Evolutionary conservation across 208 protist species (phyloP).

Genomic region (Leishmania aethiopica): DNA sequence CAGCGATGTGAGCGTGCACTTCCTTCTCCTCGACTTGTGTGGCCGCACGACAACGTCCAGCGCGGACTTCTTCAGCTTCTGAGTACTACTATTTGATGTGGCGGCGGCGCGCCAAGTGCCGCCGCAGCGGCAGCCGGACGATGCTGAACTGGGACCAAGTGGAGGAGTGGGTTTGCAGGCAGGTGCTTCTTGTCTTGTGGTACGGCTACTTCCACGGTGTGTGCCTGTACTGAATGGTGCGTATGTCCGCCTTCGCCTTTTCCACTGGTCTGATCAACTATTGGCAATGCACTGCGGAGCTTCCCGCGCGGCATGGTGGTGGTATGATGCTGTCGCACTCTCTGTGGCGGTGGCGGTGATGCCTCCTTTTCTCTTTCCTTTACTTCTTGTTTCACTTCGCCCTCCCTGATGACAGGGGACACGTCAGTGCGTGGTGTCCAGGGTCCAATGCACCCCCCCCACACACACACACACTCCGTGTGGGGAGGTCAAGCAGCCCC

Average conservation of each 20-base stretch:
- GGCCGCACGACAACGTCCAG: slow-evolving; percentile 38
- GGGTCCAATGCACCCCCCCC: not conserved
- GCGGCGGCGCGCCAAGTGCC: slow-evolving; percentile 21
- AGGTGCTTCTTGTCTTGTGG: slow-evolving; percentile 86
- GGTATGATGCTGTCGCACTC: slow-evolving; percentile 44
- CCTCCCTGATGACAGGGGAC: slow-evolving; percentile 54
- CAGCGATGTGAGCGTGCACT: slow-evolving; percentile 33
- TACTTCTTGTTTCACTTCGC: too few species aligned
- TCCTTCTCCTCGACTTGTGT: slow-evolving; percentile 22
- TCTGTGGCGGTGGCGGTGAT: slow-evolving; percentile 86
- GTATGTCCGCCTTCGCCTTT: slow-evolving; percentile 92
- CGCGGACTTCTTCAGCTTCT: slow-evolving; percentile 38
- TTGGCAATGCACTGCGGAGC: slow-evolving; percentile 77
- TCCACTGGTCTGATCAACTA: slow-evolving; percentile 94
- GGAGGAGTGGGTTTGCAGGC: slow-evolving; percentile 93
- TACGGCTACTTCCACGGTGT: slow-evolving; percentile 90
- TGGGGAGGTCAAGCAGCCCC: not conserved
- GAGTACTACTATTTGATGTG: slow-evolving; percentile 20
- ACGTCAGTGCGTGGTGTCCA: slow-evolving; percentile 29
- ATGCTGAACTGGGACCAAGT: slow-evolving; percentile 82
- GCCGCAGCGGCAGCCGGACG: not conserved
- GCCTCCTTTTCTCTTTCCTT: slow-evolving; percentile 36
- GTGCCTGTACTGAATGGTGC: slow-evolving; percentile 59
- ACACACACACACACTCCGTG: not conserved
- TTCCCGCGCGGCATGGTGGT: slow-evolving; percentile 53